Base-by-base conservation (phyloP, 2,329 filamentous ascomycete genomes). In the Aplosporella prunicola region DNA sequence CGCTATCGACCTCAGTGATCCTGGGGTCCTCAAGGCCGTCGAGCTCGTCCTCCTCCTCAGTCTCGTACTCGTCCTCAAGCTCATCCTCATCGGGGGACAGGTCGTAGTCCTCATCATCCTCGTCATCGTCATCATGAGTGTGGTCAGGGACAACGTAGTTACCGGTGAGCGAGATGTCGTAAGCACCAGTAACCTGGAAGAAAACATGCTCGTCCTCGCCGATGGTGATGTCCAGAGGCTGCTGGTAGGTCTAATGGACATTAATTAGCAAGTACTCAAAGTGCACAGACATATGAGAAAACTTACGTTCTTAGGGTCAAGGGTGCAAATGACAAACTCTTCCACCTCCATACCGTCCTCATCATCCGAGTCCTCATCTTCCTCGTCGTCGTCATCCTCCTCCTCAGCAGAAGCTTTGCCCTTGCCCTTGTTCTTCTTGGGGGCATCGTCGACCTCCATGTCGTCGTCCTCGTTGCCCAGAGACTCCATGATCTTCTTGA, bases 291-390 rank as follows among this genome's bases (percentile, higher is more conserved):
- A 13, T 5, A 43, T 39, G 39, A 15, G 11, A 16, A 16, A 25
- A 57, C 74, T 61, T 79, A 95, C 91, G 69, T 81, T 84, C 63
- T 86, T 78, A 20, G 88, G 84, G 66, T 96, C 88, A 38, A 98
- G 77, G 45, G 91, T 98, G 76, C 91, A 98, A 52, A 98, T 68
- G 50, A 96, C 87, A 52, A 84, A 85, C 69, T 95, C 84, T 62
- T 95, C 86, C 36, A 89, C 68, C 54, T 86, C 67, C 1, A 68
- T 65, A 0, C 64, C 57, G 6, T 68, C 63, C 11, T 62, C 60
- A 24, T 66, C 62, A 18, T 70, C n/a, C n/a, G n/a, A n/a, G 11
- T 69, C 69, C n/a, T 72, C 67, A 27, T 63, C 60, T 28, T 60
- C 66, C 32, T 68, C 69, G 45, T 77, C 80, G 55, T 78, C 78